These are phyloP conservation scores for Exophiala xenobiotica DNA, from an alignment of 2,329 filamentous ascomycete species.

Conservation along the genomic window DNA sequence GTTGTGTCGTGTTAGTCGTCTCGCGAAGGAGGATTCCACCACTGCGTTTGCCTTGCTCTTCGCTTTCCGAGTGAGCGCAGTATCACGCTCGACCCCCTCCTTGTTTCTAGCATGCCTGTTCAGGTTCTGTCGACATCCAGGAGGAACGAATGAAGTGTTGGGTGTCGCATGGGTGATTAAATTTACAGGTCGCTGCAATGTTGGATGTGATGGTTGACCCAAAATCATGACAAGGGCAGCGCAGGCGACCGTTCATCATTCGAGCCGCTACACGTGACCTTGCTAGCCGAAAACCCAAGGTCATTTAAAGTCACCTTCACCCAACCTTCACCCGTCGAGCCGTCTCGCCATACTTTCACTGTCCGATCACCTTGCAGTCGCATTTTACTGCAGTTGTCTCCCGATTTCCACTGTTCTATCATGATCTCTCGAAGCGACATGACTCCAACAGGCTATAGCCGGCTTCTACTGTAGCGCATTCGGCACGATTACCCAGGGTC, in stretches of 20 bases:
- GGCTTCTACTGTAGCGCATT: no score
- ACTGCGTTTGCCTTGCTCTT: slow-evolving; percentile 14
- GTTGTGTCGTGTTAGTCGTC: slow-evolving; percentile 5
- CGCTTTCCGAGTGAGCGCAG: slow-evolving; percentile 24
- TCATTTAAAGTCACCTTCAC: no score
- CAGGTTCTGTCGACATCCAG: slow-evolving; percentile 9
- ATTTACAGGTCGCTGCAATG: slow-evolving; percentile 8
- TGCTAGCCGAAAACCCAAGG: not conserved
- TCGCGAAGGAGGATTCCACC: slow-evolving; percentile 12
- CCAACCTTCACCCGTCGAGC: no score
- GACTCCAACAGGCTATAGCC: no score
- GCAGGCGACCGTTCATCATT: slow-evolving; percentile 14
- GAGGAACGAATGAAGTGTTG: slow-evolving; percentile 3
- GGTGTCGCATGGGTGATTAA: slow-evolving; percentile 6
- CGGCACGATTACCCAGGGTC: no score
- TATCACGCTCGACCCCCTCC: slow-evolving; percentile 21
- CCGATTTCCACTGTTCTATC: no score
- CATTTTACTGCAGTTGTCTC: no score
- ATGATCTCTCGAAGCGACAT: no score
- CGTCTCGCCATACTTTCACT: no score
- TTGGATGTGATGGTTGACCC: slow-evolving; percentile 11
- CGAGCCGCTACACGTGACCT: slow-evolving; percentile 11
- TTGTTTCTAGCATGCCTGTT: slow-evolving; percentile 28
- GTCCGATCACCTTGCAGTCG: no score
- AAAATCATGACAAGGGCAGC: slow-evolving; percentile 12